phyloP scores from a whole-genome alignment of 192 early-diverging fungal genomes.

The Mortierella claussenii region DNA sequence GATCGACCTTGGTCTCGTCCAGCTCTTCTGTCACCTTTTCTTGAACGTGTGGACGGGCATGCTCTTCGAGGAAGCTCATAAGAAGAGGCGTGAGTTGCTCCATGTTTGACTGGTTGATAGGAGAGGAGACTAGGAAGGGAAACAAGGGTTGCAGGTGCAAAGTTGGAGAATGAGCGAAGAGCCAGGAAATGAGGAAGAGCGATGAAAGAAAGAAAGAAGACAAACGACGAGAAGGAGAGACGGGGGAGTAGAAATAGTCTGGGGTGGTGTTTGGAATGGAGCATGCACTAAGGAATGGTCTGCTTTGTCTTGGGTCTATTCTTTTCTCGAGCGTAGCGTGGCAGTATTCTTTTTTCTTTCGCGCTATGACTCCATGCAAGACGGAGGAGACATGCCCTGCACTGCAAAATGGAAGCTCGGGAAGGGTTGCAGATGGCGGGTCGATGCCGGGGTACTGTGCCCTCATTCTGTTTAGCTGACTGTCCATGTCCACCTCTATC shows the following conservation, averaged over 20 bases:
- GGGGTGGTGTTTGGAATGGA: no score
- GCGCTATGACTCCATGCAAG: no score
- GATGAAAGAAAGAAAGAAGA: slow-evolving; percentile 15
- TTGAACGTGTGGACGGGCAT: slow-evolving; percentile 41
- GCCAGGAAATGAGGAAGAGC: slow-evolving; percentile 15
- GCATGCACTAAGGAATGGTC: no score
- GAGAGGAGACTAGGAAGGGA: background rate
- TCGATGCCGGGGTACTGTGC: no score
- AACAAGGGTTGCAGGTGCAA: background rate
- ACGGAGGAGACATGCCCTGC: no score
- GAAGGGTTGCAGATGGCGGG: no score
- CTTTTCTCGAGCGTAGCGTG: no score
- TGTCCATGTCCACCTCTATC: background rate
- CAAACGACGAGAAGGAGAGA: slow-evolving; percentile 2
- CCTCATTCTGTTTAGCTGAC: no score
- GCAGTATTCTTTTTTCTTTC: no score
- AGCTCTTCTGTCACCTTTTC: slow-evolving; percentile 44
- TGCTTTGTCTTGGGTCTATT: no score
- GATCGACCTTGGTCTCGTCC: slow-evolving; percentile 45
- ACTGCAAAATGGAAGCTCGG: no score
- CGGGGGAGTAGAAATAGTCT: no score
- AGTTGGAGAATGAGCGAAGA: slow-evolving; percentile 5
- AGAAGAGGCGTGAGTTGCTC: slow-evolving; percentile 28
- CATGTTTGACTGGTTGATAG: slow-evolving; percentile 11
- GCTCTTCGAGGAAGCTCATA: slow-evolving; percentile 41